phyloP scores from a whole-genome alignment of 495 filamentous ascomycete species.

The Neurospora terricola region DNA sequence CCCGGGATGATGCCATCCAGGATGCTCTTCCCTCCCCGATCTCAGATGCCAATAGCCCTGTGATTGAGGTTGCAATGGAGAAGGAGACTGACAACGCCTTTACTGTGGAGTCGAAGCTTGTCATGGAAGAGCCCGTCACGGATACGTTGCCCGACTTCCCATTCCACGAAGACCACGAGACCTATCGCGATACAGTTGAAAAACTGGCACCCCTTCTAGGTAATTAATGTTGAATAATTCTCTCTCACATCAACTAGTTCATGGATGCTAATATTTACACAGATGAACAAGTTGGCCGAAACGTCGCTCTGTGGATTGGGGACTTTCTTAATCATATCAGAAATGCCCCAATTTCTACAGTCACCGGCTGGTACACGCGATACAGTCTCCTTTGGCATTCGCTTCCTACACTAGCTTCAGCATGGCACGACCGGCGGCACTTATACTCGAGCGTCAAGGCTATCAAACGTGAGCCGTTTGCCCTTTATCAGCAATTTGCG shows the following conservation, averaged over 20 bases:
- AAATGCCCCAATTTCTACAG: conserved; percentile 7
- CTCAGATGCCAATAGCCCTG: conserved; percentile 30
- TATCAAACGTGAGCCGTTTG: conserved; percentile 16
- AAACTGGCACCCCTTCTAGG: conserved; percentile 12
- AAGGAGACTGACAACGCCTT: conserved; percentile 25
- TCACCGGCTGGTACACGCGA: conserved; percentile 27
- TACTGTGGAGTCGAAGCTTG: conserved; percentile 1
- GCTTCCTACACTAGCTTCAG: conserved; percentile 12
- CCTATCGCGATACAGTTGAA: conserved; percentile 25
- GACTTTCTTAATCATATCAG: conserved; percentile 26
- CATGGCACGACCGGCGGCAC: background rate
- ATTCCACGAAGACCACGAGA: conserved; percentile 28
- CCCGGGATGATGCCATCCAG: conserved; percentile 9
- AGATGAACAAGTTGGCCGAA: conserved; percentile 29
- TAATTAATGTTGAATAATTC: background rate
- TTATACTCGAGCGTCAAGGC: conserved; percentile 5
- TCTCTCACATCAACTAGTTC: background rate
- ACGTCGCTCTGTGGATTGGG: conserved; percentile 35
- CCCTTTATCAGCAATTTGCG: conserved; percentile 23
- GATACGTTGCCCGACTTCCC: conserved; percentile 30
- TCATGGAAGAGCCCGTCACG: conserved; percentile 8
- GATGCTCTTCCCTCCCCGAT: conserved; percentile 27
- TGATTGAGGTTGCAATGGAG: conserved; percentile 20
- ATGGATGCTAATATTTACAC: conserved; percentile 18
- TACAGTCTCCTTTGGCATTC: conserved; percentile 29